Base-by-base conservation (phyloP, 2,329 filamentous ascomycete genomes). In the Scedosporium boydii region DNA sequence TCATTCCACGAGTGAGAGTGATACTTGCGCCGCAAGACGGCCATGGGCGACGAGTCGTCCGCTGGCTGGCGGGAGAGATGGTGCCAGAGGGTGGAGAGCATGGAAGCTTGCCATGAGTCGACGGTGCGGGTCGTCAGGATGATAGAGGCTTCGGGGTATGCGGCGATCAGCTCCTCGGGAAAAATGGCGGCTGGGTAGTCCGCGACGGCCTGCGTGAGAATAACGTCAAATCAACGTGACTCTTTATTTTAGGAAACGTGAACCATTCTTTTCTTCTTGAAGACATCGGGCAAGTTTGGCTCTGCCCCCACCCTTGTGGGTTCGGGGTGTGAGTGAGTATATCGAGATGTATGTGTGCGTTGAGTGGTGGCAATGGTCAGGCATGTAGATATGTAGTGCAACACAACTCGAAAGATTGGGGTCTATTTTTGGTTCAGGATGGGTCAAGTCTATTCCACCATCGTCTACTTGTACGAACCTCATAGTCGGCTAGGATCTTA, bases 141-240 rank as follows among this genome's bases (percentile, higher is more conserved):
- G 60, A 90, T 83, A 73, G 89, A 89, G 63, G 87, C 87, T 62
- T 89, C 84, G 1, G 87, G 87, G 70, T 90, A 90, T 16, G 86
- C 85, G 69, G 87, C 83, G 65, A 89, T 87, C 64, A 90, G 78
- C 72, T 90, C 87, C 72, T 86, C 82, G 61, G 84, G 84, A 68
- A 90, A 90, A 46, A 84, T 83, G 53, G 85, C 82, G 26, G 84
- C 82, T 7, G 87, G 87, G 82, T 83, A 87, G 77, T 89, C 87
- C 72, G 84, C 87, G 18, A 89, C 84, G 53, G 86, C 86, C 74
- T 55, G 21, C 4, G 5, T 21, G n/a, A 12, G n/a, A 21, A n/a
- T n/a, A 21, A n/a, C 16, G 4, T n/a, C 6, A 21, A 3, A 9
- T 21, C 44, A 48, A 18, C 14, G 9, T 7, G 44, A 18, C 44